Percentiles rank a stretch among this genome's conserved stretches.
These are phyloP conservation scores for Pseudogymnoascus sp. DNA, from an alignment of 2,329 filamentous ascomycete species.

Conservation along the genomic window DNA sequence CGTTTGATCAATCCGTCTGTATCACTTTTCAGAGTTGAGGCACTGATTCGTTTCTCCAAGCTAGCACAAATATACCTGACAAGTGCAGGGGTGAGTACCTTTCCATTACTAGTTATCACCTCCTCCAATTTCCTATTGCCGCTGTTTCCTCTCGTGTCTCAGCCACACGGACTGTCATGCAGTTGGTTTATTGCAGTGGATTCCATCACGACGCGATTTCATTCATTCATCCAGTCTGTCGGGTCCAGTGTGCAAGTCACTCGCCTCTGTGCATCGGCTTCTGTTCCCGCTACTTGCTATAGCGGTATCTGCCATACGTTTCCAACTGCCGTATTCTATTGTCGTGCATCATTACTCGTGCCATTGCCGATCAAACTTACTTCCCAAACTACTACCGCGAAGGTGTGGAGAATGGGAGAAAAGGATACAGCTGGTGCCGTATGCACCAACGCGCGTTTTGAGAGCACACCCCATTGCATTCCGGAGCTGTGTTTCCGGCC, in stretches of 20 bases:
- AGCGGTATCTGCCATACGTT: background rate
- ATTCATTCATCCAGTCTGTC: background rate
- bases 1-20: conserved; percentile 6
- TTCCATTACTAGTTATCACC: conserved; percentile 1
- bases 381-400: background rate
- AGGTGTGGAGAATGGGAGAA: background rate
- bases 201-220: conserved; percentile 1
- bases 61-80: conserved; percentile 1
- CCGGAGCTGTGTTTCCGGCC: background rate
- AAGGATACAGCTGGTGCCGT: background rate
- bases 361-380: background rate
- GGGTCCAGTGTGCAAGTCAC: background rate
- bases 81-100: conserved; percentile 4
- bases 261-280: background rate
- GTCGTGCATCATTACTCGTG: background rate
- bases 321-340: background rate
- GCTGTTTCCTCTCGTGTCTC: conserved; percentile 1
- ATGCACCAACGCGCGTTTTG: background rate
- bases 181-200: conserved; percentile 1
- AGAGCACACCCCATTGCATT: background rate
- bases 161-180: conserved; percentile 9
- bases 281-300: background rate
- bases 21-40: background rate
- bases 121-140: conserved; percentile 6
- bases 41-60: background rate